Conservation (phyloP, 1,139 yeast genomes). For the Sugiyamaella paludigena region DNA sequence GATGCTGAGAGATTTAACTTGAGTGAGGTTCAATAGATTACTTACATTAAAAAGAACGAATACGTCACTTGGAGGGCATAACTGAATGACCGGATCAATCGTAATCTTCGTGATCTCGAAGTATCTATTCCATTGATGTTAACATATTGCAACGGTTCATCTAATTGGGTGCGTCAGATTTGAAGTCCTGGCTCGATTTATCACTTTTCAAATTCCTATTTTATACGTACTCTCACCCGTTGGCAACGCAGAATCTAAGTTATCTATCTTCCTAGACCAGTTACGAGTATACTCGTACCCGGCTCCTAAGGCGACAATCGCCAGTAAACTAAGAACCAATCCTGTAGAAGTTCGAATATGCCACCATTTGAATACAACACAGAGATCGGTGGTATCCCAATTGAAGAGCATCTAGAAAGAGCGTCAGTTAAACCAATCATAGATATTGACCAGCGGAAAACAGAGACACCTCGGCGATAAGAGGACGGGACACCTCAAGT, state of each 20-base stretch:
- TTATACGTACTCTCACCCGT: conserved; percentile 18
- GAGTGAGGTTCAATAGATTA: not conserved
- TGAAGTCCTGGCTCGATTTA: no score
- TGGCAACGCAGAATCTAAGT: conserved; percentile 16
- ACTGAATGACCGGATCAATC: conserved; percentile 24
- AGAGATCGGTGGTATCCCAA: conserved; percentile 72
- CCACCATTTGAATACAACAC: conserved; percentile 79
- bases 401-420: conserved; percentile 63
- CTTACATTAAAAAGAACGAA: conserved; percentile 67
- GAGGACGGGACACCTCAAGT: no score
- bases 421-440: not conserved
- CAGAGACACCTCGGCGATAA: no score
- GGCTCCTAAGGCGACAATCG: conserved; percentile 50
- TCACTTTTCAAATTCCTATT: not conserved
- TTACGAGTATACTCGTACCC: conserved; percentile 60
- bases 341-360: conserved; percentile 56
- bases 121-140: conserved; percentile 10
- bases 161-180: not conserved
- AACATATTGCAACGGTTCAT: conserved; percentile 15
- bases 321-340: conserved; percentile 52
- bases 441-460: no score
- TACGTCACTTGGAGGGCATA: conserved; percentile 76
- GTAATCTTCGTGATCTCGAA: conserved; percentile 9
- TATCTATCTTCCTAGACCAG: conserved; percentile 34
- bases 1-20: not conserved